Conservation (phyloP, 2,329 filamentous ascomycete genomes). For the Graphiopsis chlorocephala region DNA sequence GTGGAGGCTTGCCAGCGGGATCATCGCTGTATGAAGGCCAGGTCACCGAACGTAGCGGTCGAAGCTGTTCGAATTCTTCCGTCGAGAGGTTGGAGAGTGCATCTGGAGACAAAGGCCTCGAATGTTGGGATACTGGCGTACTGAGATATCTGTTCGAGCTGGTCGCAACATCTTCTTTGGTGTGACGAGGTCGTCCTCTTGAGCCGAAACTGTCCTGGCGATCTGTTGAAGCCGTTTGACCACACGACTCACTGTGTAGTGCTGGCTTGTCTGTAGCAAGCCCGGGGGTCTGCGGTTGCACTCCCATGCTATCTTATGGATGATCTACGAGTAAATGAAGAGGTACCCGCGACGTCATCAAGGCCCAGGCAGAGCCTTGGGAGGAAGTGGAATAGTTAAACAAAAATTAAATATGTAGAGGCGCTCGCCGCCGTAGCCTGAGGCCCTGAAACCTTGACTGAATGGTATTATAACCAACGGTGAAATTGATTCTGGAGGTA, state of each 20-base stretch:
- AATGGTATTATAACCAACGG: neutral
- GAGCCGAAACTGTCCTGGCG: neutral
- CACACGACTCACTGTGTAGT: neutral
- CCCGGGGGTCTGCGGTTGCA: neutral
- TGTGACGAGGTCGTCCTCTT: neutral
- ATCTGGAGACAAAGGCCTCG: constrained; percentile 43
- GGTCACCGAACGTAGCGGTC: neutral
- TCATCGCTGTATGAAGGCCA: constrained; percentile 3
- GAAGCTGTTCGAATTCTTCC: constrained; percentile 34
- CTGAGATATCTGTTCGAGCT: neutral
- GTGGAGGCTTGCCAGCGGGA: neutral
- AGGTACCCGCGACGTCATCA: neutral
- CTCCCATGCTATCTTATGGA: neutral
- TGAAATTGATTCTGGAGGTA: neutral
- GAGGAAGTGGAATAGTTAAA: neutral
- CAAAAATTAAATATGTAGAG: neutral
- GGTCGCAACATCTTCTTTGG: neutral
- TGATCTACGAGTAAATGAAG: neutral
- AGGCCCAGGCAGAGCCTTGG: neutral
- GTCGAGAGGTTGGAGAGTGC: constrained; percentile 40
- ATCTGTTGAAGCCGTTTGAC: neutral
- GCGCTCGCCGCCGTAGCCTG: neutral
- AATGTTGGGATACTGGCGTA: constrained; percentile 27
- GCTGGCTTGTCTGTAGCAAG: neutral
- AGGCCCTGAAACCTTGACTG: neutral